Conservation (phyloP, 805 yeast species). For the Spathaspora gorwiae region DNA sequence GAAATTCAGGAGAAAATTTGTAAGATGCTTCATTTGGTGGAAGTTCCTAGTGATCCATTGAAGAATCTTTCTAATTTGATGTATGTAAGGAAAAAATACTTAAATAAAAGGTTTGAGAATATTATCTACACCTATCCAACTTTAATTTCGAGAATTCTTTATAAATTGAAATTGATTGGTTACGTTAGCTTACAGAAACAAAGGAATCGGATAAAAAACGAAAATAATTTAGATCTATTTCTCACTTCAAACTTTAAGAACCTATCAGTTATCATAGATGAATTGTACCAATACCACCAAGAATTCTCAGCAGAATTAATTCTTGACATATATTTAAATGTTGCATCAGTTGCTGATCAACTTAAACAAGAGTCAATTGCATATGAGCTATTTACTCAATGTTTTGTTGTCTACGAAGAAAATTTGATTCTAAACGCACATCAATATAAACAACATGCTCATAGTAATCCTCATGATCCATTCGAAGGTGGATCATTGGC, state of each 20-base stretch:
- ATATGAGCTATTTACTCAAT: slow-evolving; percentile 85
- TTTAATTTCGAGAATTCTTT: slow-evolving; percentile 57
- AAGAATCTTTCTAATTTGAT: slow-evolving; percentile 28
- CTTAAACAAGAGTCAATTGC: slow-evolving; percentile 64
- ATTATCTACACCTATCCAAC: slow-evolving; percentile 73
- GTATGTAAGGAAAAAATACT: slow-evolving; percentile 38
- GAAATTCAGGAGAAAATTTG: slow-evolving; percentile 59
- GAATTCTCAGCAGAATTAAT: slow-evolving; percentile 28
- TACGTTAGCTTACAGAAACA: slow-evolving; percentile 23
- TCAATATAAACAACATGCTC: slow-evolving; percentile 5
- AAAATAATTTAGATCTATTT: slow-evolving; percentile 20
- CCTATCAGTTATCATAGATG: slow-evolving; percentile 64
- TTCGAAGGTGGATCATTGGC: slow-evolving; percentile 46
- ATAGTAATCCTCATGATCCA: slow-evolving; percentile 32
- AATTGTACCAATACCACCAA: slow-evolving; percentile 45
- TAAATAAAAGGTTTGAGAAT: slow-evolving; percentile 52
- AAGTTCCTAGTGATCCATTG: slow-evolving; percentile 32
- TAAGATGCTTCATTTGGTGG: slow-evolving; percentile 62
- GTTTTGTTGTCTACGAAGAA: slow-evolving; percentile 80
- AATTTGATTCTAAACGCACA: slow-evolving; percentile 24
- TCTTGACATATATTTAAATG: slow-evolving; percentile 53
- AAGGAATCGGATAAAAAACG: slow-evolving; percentile 10
- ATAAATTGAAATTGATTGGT: slow-evolving; percentile 49
- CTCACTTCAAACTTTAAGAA: slow-evolving; percentile 65
- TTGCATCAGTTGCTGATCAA: slow-evolving; percentile 80